Evolutionary conservation across 495 filamentous ascomycete species (phyloP).

Genomic region (Thermothielavioides terrestris): DNA sequence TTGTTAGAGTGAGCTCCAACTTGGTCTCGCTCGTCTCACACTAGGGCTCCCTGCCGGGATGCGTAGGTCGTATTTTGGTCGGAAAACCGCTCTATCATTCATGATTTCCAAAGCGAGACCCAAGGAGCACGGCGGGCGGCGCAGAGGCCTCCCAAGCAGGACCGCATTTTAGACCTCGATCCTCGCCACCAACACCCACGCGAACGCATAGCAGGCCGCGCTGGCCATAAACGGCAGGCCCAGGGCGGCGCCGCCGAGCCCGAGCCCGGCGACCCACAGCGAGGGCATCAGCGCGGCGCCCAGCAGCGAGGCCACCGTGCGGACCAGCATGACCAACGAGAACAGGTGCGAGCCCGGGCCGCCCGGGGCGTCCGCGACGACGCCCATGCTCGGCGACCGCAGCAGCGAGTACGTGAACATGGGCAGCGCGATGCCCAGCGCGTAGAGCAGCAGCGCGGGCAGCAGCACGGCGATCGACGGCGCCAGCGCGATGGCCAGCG

Average conservation of each 20-base stretch:
- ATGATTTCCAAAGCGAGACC: too few relatives aligned
- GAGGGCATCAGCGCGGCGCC: constrained; percentile 35
- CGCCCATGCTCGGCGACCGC: constrained; percentile 25
- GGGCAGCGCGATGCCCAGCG: constrained; percentile 35
- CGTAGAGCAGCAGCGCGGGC: constrained; percentile 33
- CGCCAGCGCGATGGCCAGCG: constrained; percentile 29
- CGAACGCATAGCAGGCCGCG: constrained; percentile 26
- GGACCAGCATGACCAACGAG: constrained; percentile 40
- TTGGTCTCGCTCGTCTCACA: too few relatives aligned
- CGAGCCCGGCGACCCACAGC: constrained; percentile 31
- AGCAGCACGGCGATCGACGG: constrained; percentile 27
- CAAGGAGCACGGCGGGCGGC: too few relatives aligned
- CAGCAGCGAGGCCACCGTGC: constrained; percentile 34
- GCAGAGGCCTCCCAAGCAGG: too few relatives aligned
- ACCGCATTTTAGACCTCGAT: background rate
- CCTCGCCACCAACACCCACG: constrained; percentile 9
- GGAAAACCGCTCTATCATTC: too few relatives aligned
- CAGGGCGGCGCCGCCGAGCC: constrained; percentile 12
- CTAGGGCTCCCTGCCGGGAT: too few relatives aligned
- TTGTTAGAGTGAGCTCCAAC: too few relatives aligned
- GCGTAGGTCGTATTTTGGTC: too few relatives aligned
- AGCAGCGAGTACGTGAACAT: constrained; percentile 38
- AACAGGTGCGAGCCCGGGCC: constrained; percentile 27
- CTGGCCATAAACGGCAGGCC: constrained; percentile 30
- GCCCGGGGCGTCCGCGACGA: background rate